Base-by-base conservation (phyloP, 495 filamentous ascomycete genomes). In the Xanthoparmelia taractica region DNA sequence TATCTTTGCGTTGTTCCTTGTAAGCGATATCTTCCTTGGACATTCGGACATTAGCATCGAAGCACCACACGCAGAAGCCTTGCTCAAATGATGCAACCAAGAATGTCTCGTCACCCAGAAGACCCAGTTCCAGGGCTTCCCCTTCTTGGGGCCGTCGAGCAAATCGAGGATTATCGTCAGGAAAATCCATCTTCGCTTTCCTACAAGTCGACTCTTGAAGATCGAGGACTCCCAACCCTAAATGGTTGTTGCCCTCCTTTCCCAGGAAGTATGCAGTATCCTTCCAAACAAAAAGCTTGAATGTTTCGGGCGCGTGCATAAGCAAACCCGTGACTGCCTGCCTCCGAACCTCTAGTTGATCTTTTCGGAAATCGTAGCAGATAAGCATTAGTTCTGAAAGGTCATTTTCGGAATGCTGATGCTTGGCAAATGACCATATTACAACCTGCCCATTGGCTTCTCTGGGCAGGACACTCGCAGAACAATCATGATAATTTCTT, bases 1-100 rank as follows among this genome's bases (percentile, higher is more conserved):
- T 45, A 6, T 8, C 8, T 25, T 2, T 37, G 57, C 57, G 57
- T 29, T 20, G 0, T 2, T 13, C 0, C 25, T 27, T 41, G 34
- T 52, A 40, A 2, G 1, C 25, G 45, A 40, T 18, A 27, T 61
- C 33, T 25, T 61, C 47, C 18, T 61, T 61, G 7, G 29, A 23
- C 33, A 61, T 31, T 37, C 25, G 59, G 37, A 61, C 34, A 23
- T 61, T 61, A n/a, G 8, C 29, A 27, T 61, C 62, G 41, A 64
- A 64, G 33, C 56, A 64, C 43, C 43, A 58, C 40, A 36, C 62
- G 17, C 7, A 18, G 27, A 45, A 48, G 2, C 33, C 62, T 5
- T 0, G 11, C 1, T 8, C 0, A 17, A 17, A 15, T 3, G n/a
- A 5, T 7, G 18, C 4, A 34, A 61, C 20, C 29, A 57, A 33